A percentile compares a stretch with the other conserved stretches of the same genome.
phyloP scores from a whole-genome alignment of 768 basidiomycete species.

The Leucogyrophana mollusca region DNA sequence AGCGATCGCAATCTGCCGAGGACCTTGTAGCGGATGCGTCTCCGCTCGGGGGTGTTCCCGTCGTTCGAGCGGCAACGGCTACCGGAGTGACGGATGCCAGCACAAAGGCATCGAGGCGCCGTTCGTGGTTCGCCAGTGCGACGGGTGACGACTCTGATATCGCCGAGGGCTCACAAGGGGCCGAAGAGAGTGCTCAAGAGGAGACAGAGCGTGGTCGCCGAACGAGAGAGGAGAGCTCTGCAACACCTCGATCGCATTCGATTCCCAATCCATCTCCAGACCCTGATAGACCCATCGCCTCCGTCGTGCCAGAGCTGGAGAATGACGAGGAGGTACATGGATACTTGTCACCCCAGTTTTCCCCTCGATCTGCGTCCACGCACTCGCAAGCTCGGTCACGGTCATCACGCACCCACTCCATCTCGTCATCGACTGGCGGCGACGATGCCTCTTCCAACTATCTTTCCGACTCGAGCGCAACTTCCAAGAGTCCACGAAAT shows the following conservation, averaged over 20 bases:
- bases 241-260: slow-evolving; percentile 31
- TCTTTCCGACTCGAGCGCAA: slow-evolving; percentile 30
- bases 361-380: slow-evolving; percentile 43
- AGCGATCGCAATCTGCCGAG: slow-evolving; percentile 31
- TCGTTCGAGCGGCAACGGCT: slow-evolving; percentile 21
- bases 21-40: slow-evolving; percentile 22
- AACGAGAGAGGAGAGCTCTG: slow-evolving; percentile 25
- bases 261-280: slow-evolving; percentile 20
- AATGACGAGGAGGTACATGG: slow-evolving; percentile 16
- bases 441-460: slow-evolving; percentile 25
- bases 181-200: slow-evolving; percentile 13
- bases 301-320: slow-evolving; percentile 13
- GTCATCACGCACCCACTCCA: slow-evolving; percentile 34
- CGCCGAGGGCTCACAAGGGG: slow-evolving; percentile 18
- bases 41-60: slow-evolving; percentile 18
- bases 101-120: slow-evolving; percentile 36
- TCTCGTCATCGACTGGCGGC: slow-evolving; percentile 32
- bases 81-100: slow-evolving; percentile 14
- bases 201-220: slow-evolving; percentile 24
- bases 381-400: slow-evolving; percentile 34
- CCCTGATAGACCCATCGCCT: not conserved
- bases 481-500: slow-evolving; percentile 37
- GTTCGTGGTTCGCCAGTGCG: slow-evolving; percentile 57
- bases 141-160: slow-evolving; percentile 35
- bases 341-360: slow-evolving; percentile 12